Percentiles rank a stretch among this genome's conserved stretches.
These are phyloP conservation scores for Ogataea haglerorum DNA, from an alignment of 805 yeast species.

Conservation along the genomic window DNA sequence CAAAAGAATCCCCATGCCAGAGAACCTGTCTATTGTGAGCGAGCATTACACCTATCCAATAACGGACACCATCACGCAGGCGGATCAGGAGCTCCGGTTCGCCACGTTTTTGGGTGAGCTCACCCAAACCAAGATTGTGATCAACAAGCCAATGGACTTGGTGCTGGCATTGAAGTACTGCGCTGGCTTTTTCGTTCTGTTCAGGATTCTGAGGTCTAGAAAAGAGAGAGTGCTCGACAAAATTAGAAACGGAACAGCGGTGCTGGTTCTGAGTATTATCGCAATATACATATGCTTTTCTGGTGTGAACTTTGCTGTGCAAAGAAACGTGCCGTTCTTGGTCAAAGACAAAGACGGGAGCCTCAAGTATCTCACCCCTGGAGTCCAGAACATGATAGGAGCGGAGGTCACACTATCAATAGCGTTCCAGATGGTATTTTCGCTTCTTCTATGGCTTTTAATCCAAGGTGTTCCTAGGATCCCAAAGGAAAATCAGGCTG, in stretches of 20 bases:
- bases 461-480: constrained; percentile 24
- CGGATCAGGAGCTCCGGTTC: constrained; percentile 41
- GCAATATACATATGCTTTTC: constrained; percentile 46
- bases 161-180: constrained; percentile 45
- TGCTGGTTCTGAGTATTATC: constrained; percentile 34
- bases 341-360: constrained; percentile 48
- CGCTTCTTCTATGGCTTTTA: constrained; percentile 38
- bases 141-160: constrained; percentile 42
- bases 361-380: constrained; percentile 55
- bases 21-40: constrained; percentile 15
- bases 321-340: constrained; percentile 60
- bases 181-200: constrained; percentile 39
- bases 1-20: constrained; percentile 17
- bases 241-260: constrained; percentile 17
- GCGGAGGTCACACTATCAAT: constrained; percentile 57
- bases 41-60: constrained; percentile 27
- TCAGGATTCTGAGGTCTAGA: constrained; percentile 43
- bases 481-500: constrained; percentile 3
- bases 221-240: constrained; percentile 36
- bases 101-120: constrained; percentile 51
- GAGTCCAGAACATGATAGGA: constrained; percentile 67
- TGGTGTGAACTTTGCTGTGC: constrained; percentile 64
- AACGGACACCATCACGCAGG: constrained; percentile 29
- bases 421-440: constrained; percentile 46
- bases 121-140: constrained; percentile 40